Percentiles rank a stretch among this genome's conserved stretches.
Evolutionary conservation across 331 rosid species (phyloP).

Genomic region (Arachis monticola): DNA sequence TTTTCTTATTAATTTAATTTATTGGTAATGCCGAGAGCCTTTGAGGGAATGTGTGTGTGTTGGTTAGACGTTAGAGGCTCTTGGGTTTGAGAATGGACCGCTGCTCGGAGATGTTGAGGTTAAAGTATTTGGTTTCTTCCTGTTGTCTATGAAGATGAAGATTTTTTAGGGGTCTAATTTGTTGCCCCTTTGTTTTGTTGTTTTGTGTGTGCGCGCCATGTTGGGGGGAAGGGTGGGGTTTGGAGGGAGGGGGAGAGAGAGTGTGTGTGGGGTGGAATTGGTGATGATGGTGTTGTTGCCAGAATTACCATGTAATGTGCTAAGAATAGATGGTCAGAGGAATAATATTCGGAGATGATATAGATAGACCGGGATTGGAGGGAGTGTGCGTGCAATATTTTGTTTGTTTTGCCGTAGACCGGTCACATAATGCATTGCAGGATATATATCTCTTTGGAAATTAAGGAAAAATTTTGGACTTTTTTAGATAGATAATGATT

Average conservation of each 20-base stretch:
- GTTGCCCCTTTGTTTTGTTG: background rate
- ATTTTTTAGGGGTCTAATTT: background rate
- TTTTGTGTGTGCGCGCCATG: conserved; percentile 40
- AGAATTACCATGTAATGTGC: conserved; percentile 34
- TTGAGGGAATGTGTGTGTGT: background rate
- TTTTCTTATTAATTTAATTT: too few relatives aligned
- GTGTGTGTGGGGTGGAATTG: background rate
- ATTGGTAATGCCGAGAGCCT: conserved; percentile 5
- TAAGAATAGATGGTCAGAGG: conserved; percentile 41
- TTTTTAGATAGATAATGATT: too few relatives aligned
- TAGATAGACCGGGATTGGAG: background rate
- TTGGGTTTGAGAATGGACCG: conserved; percentile 43
- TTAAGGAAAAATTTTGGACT: too few relatives aligned
- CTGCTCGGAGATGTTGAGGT: conserved; percentile 49
- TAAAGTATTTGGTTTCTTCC: background rate
- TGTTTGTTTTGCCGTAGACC: conserved; percentile 1
- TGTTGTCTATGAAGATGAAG: background rate
- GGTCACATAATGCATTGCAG: background rate
- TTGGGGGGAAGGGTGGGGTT: background rate
- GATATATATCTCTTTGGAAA: too few relatives aligned
- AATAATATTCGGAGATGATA: background rate
- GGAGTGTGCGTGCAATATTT: background rate
- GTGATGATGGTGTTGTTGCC: conserved; percentile 18
- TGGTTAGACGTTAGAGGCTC: background rate
- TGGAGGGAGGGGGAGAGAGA: background rate